phyloP scores from a whole-genome alignment of 352 stramenopile genomes.

The Lagenidium giganteum region DNA sequence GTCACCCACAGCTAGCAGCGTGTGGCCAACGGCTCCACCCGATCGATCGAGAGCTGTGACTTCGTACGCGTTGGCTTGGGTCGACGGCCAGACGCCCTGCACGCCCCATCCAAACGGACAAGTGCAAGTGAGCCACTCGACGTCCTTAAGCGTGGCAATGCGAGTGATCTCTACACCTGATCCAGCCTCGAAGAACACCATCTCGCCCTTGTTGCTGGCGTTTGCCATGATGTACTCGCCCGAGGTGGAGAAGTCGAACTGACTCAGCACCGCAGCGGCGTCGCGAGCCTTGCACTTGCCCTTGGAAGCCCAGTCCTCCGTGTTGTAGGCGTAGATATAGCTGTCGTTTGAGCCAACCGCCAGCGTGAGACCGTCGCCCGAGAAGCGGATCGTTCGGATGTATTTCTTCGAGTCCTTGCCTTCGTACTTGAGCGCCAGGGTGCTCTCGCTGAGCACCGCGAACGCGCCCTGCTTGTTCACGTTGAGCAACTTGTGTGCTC shows the following conservation, averaged over 20 bases:
- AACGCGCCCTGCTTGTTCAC: conserved; percentile 59
- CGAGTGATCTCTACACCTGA: conserved; percentile 59
- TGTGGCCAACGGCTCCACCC: conserved; percentile 10
- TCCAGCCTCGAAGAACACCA: conserved; percentile 59
- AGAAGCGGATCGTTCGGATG: conserved; percentile 80
- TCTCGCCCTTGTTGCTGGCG: conserved; percentile 41
- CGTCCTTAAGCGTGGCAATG: conserved; percentile 74
- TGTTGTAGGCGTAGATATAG: conserved; percentile 80
- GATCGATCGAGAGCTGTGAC: conserved; percentile 45
- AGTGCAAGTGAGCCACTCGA: conserved; percentile 79
- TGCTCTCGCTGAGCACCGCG: conserved; percentile 41
- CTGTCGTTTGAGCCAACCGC: conserved; percentile 79
- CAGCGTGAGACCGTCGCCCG: conserved; percentile 75
- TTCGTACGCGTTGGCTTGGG: conserved; percentile 26
- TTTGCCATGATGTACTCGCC: conserved; percentile 60
- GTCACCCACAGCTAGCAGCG: conserved; percentile 74
- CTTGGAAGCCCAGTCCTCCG: conserved; percentile 65
- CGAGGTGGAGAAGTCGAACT: conserved; percentile 52
- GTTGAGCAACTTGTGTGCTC: conserved; percentile 35
- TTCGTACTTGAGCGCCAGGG: conserved; percentile 54
- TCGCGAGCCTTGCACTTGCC: conserved; percentile 65
- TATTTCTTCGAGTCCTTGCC: conserved; percentile 58
- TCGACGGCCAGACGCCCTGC: conserved; percentile 61
- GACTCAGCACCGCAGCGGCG: conserved; percentile 29
- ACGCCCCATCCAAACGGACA: conserved; percentile 84